These are phyloP conservation scores for Yarrowia galli DNA, from an alignment of 1,139 yeast species.

Conservation along the genomic window DNA sequence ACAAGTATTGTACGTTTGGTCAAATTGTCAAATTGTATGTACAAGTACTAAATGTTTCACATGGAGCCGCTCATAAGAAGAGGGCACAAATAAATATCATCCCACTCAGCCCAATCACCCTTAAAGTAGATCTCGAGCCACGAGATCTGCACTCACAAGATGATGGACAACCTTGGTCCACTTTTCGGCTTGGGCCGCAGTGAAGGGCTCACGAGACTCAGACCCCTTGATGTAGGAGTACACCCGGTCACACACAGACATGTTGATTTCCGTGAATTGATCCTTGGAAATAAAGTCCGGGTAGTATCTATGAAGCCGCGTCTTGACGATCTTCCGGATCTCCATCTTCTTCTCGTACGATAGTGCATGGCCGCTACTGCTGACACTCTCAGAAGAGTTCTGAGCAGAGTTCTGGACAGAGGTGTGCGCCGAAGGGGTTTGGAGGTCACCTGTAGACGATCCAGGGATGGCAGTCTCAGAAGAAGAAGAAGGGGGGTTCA, in stretches of 20 bases:
- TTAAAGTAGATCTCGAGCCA: conserved; percentile 17
- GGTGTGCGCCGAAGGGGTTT: neutral
- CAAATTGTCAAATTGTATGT: neutral
- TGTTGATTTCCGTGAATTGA: conserved; percentile 34
- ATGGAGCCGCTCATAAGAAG: neutral
- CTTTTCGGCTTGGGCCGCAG: neutral
- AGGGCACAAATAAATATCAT: conserved; percentile 10
- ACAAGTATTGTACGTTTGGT: neutral
- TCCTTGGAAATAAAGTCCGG: conserved; percentile 28
- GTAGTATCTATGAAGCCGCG: conserved; percentile 20
- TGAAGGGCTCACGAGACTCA: conserved; percentile 9
- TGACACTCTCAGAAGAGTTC: conserved; percentile 4
- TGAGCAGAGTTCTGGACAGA: neutral
- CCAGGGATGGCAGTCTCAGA: neutral
- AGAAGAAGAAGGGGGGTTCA: conserved; percentile 16
- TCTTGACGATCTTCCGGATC: conserved; percentile 14
- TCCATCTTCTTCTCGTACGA: conserved; percentile 25
- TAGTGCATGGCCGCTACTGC: neutral
- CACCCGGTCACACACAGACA: conserved; percentile 32
- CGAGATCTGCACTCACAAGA: conserved; percentile 31
- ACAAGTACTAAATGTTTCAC: conserved; percentile 4
- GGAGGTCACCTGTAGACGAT: neutral
- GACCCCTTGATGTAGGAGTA: conserved; percentile 21
- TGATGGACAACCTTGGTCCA: conserved; percentile 35
- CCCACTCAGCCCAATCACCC: neutral